Base-by-base conservation (phyloP, 371 early-diverging fungal species). In the Mucor indicus region DNA sequence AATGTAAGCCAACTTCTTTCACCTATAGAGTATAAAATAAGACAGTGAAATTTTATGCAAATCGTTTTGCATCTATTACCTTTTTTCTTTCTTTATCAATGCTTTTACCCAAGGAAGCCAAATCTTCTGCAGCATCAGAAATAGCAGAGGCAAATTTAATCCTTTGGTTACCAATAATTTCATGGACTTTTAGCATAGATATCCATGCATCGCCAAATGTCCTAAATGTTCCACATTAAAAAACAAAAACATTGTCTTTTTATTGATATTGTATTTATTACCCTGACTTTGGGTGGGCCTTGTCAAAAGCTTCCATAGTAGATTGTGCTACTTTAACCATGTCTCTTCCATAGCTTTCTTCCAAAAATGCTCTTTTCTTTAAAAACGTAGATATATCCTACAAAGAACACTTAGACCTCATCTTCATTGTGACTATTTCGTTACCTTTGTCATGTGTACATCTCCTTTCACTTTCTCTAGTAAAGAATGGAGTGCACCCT, bases 71-170 rank as follows among this genome's bases (percentile, higher is more conserved):
- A 27, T 5, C 11, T 11, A 27, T 36, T 59, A 87, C 89, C 78
- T 87, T 85, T 55, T 92, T 92, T 48, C 93, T 75, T 41, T 81
- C 82, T 22, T 87, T 75, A 45, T 91, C 93, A 4, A 86, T 87
- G 47, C 89, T 86, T 65, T 86, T 90, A 50, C 77, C 71, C 3
- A 88, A 64, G 0, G 80, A 57, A 19, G 71, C 59, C 20, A 91
- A 62, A 37, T 90, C 89, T 4, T 91, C 92, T 17, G 86, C 79
- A 16, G 87, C 64, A 31, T 84, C 85, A 2, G 73, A 57, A 38
- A 91, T 72, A 22, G 71, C 62, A 8, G 69, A 48, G 1, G 88
- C 63, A 56, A 88, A 83, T 46, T 82, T 79, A 13, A 84, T 54
- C 0, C 87, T 75, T 48, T 83, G 81, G 50, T 86, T 81, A 4